A percentile compares a stretch with the other conserved stretches of the same genome.
Conservation (phyloP, 345 rosid genomes). For the Firmiana major region DNA sequence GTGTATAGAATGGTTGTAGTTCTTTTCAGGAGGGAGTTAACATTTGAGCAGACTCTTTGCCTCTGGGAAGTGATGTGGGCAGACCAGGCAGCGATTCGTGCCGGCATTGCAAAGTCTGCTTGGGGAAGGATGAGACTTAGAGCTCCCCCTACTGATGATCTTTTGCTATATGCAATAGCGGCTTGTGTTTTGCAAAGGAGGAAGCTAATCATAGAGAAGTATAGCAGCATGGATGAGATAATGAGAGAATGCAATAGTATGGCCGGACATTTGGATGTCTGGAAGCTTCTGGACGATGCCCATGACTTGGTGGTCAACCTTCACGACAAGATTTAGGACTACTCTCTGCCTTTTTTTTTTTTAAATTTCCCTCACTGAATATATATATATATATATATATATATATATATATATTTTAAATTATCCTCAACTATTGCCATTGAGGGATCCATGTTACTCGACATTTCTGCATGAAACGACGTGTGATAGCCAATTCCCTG, state of each 20-base stretch:
- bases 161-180: conserved; percentile 88
- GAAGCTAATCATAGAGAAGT: conserved; percentile 81
- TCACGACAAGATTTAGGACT: conserved; percentile 63
- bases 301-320: conserved; percentile 82
- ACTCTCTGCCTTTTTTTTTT: neutral
- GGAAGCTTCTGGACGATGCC: conserved; percentile 97
- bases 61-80: conserved; percentile 99
- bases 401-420: no score
- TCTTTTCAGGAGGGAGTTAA: conserved; percentile 76
- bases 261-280: conserved; percentile 86
- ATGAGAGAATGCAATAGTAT: conserved; percentile 90
- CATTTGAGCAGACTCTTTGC: conserved; percentile 79
- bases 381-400: no score
- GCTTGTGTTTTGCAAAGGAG: conserved; percentile 95
- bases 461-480: conserved; percentile 1
- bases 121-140: conserved; percentile 82
- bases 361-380: neutral
- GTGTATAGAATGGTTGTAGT: conserved; percentile 98
- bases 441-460: neutral
- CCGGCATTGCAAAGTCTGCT: conserved; percentile 67
- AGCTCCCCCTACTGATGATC: conserved; percentile 90
- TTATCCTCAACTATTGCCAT: neutral
- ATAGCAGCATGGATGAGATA: conserved; percentile 93
- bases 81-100: conserved; percentile 80
- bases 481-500: neutral